Percentiles rank a stretch among this genome's conserved stretches.
phyloP scores from a whole-genome alignment of 352 stramenopile genomes.

The Blastocystis sp. region DNA sequence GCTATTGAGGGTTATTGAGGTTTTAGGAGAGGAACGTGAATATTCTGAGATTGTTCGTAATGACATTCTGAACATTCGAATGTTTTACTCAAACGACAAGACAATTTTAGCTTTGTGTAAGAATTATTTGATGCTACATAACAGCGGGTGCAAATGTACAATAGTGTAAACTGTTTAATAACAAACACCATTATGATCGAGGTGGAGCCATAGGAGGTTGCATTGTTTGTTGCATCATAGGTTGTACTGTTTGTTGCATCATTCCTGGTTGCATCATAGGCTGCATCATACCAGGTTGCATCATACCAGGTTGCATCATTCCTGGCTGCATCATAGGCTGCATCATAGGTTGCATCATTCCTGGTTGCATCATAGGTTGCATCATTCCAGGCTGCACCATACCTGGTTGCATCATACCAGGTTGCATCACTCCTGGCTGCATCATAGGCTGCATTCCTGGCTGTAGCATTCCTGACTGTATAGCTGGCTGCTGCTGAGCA shows the following conservation, averaged over 20 bases:
- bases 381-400: slow-evolving; percentile 19
- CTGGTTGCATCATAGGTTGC: not conserved
- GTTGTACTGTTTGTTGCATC: not conserved
- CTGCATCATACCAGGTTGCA: slow-evolving; percentile 16
- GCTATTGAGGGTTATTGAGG: not conserved
- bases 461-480: not conserved
- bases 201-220: not conserved
- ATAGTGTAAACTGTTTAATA: not conserved
- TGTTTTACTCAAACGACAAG: not conserved
- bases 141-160: not conserved
- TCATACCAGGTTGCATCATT: slow-evolving; percentile 16
- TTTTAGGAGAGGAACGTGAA: not conserved
- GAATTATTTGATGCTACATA: not conserved
- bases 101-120: not conserved
- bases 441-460: not conserved
- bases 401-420: not conserved
- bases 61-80: slow-evolving; percentile 34
- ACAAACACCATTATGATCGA: not conserved
- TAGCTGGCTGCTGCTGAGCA: not conserved
- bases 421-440: not conserved
- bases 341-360: slow-evolving; percentile 3
- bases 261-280: not conserved
- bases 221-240: not conserved
- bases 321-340: not conserved
- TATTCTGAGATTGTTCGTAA: slow-evolving; percentile 7